Evolutionary conservation across 2,329 filamentous ascomycete genomes (phyloP), one percentile per base, ranked within the genome.

Genomic region (Fusarium sp.): DNA sequence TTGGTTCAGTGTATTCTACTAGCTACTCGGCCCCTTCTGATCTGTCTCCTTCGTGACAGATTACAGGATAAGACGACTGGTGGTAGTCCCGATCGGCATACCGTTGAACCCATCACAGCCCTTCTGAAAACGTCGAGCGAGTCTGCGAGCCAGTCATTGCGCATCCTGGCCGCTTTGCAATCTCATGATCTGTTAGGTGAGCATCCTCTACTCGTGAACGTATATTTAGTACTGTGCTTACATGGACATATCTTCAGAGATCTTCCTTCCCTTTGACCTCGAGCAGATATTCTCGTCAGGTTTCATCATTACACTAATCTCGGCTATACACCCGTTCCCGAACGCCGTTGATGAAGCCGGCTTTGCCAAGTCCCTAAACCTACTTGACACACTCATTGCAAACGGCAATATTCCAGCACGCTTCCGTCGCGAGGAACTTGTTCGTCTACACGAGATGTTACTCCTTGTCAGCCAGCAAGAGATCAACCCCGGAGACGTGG

Each of bases 211-310:
- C 20, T 40, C 9, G 17, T 27, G 10, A 11, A 10, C 14, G 7
- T 10, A 6, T 16, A 1, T 1, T 16, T n/a, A n/a, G 24, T 31
- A 17, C 5, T 5, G 4, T 33, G 8, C 22, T 46, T n/a, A 49
- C 44, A 2, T 17, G 14, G 16, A 22, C 14, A 57, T 6, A 14
- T 7, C 7, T 14, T 6, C 7, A 68, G 66, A 68, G 49, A 55
- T 27, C 6, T 64, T 68, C 27, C 62, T 68, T 8, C 66, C 66
- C 14, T 68, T 68, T 27, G 62, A 68, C 8, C 29, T 65, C 2
- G 66, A 68, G 14, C 38, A 53, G 10, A 63, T 63, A 16, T 68
- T 65, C 20, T 68, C 62, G 1, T 63, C 66, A 4, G 66, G 61
- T 11, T 67, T 67, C 51, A 62, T 67, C 20, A 42, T 67, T 1